These are phyloP conservation scores for Dalbergia oliveri DNA, from an alignment of 306 rosid species.

Conservation along the genomic window DNA sequence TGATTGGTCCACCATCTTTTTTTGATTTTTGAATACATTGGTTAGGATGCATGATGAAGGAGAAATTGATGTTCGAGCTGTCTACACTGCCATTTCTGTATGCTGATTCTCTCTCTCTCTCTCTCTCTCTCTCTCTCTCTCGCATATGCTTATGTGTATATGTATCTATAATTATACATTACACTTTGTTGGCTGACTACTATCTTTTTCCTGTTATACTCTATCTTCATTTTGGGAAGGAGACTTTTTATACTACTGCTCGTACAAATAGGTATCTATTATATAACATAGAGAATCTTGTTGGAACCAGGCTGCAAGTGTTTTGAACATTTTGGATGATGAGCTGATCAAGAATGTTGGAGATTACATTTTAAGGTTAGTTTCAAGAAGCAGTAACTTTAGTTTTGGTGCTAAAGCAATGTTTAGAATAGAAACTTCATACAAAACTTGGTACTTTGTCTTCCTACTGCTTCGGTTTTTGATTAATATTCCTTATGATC, in stretches of 20 bases:
- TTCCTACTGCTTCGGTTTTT: constrained; percentile 5
- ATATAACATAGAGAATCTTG: constrained; percentile 40
- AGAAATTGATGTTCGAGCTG: constrained; percentile 92
- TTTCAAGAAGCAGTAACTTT: constrained; percentile 41
- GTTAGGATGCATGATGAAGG: constrained; percentile 91
- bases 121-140: constrained; percentile 12
- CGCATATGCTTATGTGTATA: constrained; percentile 2
- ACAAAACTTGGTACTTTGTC: constrained; percentile 4
- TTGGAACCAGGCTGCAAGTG: constrained; percentile 80
- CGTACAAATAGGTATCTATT: constrained; percentile 15
- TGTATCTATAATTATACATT: background rate
- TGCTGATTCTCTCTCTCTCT: constrained; percentile 47
- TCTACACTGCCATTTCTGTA: constrained; percentile 98
- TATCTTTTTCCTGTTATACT: constrained; percentile 31
- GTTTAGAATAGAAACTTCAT: constrained; percentile 34
- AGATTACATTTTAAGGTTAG: constrained; percentile 83
- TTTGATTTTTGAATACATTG: constrained; percentile 34
- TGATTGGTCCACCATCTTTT: constrained; percentile 14
- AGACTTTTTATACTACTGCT: constrained; percentile 29
- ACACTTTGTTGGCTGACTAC: constrained; percentile 26
- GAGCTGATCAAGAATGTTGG: constrained; percentile 81
- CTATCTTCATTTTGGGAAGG: constrained; percentile 28
- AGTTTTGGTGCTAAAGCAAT: constrained; percentile 31
- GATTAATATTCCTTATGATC: constrained; percentile 20
- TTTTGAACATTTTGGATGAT: constrained; percentile 86